Percentiles rank a stretch among this genome's conserved stretches.
These are phyloP conservation scores for Quercus dentata DNA, from an alignment of 306 rosid genomes.

Conservation along the genomic window DNA sequence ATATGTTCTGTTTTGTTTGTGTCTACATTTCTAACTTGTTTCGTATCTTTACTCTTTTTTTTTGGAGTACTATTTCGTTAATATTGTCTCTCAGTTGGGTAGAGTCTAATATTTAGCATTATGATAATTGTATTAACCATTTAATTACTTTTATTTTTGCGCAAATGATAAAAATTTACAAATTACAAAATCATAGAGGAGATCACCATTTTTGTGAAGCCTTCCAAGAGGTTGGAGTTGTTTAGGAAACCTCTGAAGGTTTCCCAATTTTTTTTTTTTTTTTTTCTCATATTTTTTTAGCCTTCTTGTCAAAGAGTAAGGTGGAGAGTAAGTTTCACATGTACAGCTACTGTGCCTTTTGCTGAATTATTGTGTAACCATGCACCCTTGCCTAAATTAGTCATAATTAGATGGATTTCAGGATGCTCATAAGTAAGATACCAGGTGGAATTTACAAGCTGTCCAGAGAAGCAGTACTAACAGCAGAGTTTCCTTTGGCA, in stretches of 20 bases:
- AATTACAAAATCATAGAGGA: not conserved
- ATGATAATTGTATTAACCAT: not conserved
- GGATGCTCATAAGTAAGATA: conserved; percentile 83
- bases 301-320: not conserved
- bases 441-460: conserved; percentile 83
- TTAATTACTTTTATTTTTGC: not conserved
- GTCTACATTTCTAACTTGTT: not conserved
- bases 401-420: conserved; percentile 35
- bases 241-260: not conserved
- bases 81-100: not conserved
- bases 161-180: not conserved
- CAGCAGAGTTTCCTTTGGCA: conserved; percentile 69
- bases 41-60: not conserved
- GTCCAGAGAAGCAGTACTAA: conserved; percentile 77
- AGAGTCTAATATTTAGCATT: not conserved
- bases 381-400: conserved; percentile 19
- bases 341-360: not conserved
- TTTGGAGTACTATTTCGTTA: not conserved
- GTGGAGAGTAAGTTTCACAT: conserved; percentile 13
- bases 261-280: not conserved
- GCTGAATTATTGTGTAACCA: conserved; percentile 8
- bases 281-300: not conserved
- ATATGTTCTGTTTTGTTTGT: not conserved
- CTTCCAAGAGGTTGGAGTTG: not conserved
- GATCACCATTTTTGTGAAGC: not conserved